Percentiles rank a stretch among this genome's conserved stretches.
phyloP scores from a whole-genome alignment of 164 flowering plant species.

The Kalanchoe fedtschenkoi region DNA sequence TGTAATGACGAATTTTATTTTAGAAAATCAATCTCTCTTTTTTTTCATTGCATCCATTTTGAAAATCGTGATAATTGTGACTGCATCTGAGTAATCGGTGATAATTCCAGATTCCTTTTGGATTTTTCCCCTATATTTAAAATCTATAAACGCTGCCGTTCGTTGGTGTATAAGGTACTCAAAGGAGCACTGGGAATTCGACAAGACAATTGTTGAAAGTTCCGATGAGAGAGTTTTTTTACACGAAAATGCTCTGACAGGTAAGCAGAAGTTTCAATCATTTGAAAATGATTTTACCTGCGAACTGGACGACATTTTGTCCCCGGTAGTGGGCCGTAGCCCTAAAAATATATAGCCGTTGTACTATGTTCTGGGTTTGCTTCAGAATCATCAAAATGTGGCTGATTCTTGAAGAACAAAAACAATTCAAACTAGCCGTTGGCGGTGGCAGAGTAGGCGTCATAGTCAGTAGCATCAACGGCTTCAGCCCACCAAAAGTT shows the following conservation, averaged over 20 bases:
- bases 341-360: constrained; percentile 1
- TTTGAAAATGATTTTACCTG: neutral
- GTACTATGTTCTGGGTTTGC: neutral
- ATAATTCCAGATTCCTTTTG: too few species aligned
- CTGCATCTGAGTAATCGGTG: too few species aligned
- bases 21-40: too few species aligned
- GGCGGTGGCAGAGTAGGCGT: neutral
- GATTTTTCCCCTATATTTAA: too few species aligned
- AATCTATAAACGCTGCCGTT: too few species aligned
- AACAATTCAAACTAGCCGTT: constrained; percentile 4
- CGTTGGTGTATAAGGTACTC: too few species aligned
- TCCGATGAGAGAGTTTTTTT: neutral
- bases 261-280: neutral
- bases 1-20: too few species aligned
- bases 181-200: too few species aligned
- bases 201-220: too few species aligned
- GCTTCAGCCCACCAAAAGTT: neutral
- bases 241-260: neutral
- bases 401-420: neutral
- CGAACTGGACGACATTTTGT: neutral
- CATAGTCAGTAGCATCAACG: neutral
- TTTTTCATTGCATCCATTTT: too few species aligned
- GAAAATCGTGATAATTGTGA: too few species aligned
- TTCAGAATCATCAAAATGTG: neutral
- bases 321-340: too few species aligned